Percentiles rank a stretch among this genome's conserved stretches.
Conservation (phyloP, 164 flowering plant species). For the Echeveria elegans region DNA sequence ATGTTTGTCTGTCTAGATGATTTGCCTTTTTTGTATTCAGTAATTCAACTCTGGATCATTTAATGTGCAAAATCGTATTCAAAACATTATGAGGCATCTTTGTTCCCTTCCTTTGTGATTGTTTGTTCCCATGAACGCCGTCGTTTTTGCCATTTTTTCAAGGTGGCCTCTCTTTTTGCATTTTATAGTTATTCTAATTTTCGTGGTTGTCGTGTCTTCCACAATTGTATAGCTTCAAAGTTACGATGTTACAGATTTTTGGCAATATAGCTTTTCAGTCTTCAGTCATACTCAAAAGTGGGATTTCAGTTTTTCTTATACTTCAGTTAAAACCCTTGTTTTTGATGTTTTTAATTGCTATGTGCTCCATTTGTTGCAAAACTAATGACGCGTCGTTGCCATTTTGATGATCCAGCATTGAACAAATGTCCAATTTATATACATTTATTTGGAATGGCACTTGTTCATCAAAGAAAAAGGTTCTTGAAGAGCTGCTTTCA, state of each 20-base stretch:
- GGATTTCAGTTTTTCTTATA: background rate
- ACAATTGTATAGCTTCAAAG: background rate
- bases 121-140: background rate
- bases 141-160: background rate
- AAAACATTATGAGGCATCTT: background rate
- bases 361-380: background rate
- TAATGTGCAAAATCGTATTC: background rate
- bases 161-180: background rate
- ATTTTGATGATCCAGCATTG: conserved; percentile 35
- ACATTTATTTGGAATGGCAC: conserved; percentile 59
- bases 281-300: too few species aligned
- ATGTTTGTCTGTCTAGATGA: conserved; percentile 12
- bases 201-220: background rate
- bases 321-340: background rate
- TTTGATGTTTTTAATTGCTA: background rate
- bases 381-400: background rate
- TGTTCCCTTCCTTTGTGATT: conserved; percentile 10
- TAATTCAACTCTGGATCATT: background rate
- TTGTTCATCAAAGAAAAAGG: conserved; percentile 27
- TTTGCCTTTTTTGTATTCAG: background rate
- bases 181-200: background rate
- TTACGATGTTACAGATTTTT: too few species aligned
- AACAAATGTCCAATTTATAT: conserved; percentile 81
- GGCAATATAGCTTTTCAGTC: background rate
- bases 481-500: conserved; percentile 29